Base-by-base conservation (phyloP, 345 rosid species). In the Balakata baccata region DNA sequence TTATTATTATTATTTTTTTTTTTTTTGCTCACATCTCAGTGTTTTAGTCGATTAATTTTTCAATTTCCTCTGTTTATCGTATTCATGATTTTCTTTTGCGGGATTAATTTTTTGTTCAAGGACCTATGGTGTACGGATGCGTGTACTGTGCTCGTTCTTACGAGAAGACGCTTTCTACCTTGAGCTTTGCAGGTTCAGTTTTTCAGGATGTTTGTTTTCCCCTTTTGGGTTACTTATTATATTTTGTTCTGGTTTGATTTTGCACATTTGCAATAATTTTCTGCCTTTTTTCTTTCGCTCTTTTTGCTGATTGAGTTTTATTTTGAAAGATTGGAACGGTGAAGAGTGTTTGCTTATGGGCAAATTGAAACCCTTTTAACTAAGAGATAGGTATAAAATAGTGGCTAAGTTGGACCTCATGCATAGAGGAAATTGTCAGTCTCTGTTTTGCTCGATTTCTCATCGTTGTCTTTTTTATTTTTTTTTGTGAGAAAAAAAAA, bases 111-210 rank as follows among this genome's bases (percentile, higher is more conserved):
- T 38, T 75, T 67, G 59, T 75, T 77, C 39, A 85, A 94, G 98
- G 97, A n/a, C 98, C 99, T 0, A 89, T 95, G 99, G 99, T 92
- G 51, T 92, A 89, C 74, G 99, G 97, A 72, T 92, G 97, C 85
- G 84, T 92, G 84, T 92, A 92, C 82, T 95, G 99, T 64, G 86
- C 92, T n/a, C 74, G 79, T 50, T 89, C 97, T 1, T 95, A 90
- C 67, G 85, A 84, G 86, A 80, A 85, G 59, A 85, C 94, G 67
- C 97, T 95, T 13, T 85, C 96, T 77, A 85, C 97, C 69, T 85
- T 92, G 78, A 85, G 65, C 34, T 92, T 92, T 66, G 99, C 96
- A 64, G 98, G 97, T 93, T 52, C 25, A 12, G 2, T n/a, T 52
- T 63, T 56, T 37, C 29, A 0, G 0, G 14, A 56, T 45, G 11